Evolutionary conservation across 305 asterid species (phyloP), one percentile per base, ranked within the genome.

Genomic region (Fraxinus floribunda): DNA sequence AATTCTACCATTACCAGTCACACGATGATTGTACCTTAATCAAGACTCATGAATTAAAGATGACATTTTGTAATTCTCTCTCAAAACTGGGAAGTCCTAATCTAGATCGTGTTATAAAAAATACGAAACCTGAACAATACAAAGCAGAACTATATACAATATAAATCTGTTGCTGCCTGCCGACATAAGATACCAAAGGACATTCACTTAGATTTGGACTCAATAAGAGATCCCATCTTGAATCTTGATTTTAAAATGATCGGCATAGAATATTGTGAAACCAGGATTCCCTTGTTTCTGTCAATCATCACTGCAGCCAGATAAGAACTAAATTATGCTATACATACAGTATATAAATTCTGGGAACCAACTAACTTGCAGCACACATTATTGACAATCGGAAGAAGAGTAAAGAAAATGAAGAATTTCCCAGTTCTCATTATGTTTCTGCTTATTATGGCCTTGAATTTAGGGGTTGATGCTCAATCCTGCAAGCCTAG

Each of bases 401-500:
- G 10, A 70, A 62, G 72, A 20, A 62, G 72, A 3, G 49, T 10
- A 41, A 41, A 20, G 34, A 30, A 66, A 30, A 15, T 13, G 75
- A 29, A 29, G 75, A 70, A 70, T 10, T 29, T 11, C 24, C 7
- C 20, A 5, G 20, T 68, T 68, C 38, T 24, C 75, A 3, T 68
- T 29, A 4, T 32, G 38, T 68, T 68, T 68, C 38, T 68, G n/a
- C 18, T 68, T 26, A 11, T 29, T 3, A 11, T 13, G 18, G 15
- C 34, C 75, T 68, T 29, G 18, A 68, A 11, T 68, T 29, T 68
- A 68, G 38, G 38, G 75, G 75, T 68, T 68, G 75, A 29, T 68
- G 75, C 75, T 10, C 10, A 46, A 70, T 29, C 76, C 11, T 86
- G 86, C 86, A 83, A 66, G 4, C 85, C 90, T 0, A 86, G 91